Evolutionary conservation across 495 filamentous ascomycete species (phyloP).

Genomic region (Penicillium atrosanguineum): DNA sequence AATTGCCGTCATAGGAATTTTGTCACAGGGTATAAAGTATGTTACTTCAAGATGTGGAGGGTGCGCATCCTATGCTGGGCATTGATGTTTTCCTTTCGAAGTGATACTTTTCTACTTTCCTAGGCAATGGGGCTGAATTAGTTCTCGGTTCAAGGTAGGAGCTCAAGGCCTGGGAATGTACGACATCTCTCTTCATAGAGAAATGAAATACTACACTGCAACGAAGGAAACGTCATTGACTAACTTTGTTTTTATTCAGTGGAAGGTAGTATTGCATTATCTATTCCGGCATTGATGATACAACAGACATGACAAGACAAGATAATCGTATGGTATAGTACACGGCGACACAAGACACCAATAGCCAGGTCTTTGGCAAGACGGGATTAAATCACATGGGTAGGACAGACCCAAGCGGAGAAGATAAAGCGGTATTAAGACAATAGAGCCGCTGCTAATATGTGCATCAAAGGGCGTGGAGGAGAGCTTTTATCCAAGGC

Average conservation of each 20-base stretch:
- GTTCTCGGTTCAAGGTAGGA: no score
- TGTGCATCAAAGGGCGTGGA: neutral
- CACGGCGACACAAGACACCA: constrained; percentile 4
- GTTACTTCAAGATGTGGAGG: neutral
- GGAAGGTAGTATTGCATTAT: constrained; percentile 17
- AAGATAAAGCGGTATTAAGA: neutral
- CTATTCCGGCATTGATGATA: constrained; percentile 3
- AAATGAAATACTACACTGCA: no score
- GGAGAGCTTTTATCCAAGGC: neutral
- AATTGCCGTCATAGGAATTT: constrained; percentile 11
- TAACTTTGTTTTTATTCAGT: neutral
- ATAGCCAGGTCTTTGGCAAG: neutral
- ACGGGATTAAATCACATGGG: neutral
- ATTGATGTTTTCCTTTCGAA: neutral
- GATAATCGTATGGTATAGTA: constrained; percentile 11
- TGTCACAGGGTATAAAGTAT: neutral
- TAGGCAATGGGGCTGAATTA: no score
- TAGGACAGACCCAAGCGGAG: neutral
- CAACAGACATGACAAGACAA: neutral
- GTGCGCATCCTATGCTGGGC: neutral
- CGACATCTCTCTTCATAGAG: no score
- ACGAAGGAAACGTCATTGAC: neutral
- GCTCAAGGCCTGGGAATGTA: no score
- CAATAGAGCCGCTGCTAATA: neutral
- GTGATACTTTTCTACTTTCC: neutral